Evolutionary conservation across 805 yeast species (phyloP), one percentile per base, ranked within the genome.

Genomic region (Candida corydali): DNA sequence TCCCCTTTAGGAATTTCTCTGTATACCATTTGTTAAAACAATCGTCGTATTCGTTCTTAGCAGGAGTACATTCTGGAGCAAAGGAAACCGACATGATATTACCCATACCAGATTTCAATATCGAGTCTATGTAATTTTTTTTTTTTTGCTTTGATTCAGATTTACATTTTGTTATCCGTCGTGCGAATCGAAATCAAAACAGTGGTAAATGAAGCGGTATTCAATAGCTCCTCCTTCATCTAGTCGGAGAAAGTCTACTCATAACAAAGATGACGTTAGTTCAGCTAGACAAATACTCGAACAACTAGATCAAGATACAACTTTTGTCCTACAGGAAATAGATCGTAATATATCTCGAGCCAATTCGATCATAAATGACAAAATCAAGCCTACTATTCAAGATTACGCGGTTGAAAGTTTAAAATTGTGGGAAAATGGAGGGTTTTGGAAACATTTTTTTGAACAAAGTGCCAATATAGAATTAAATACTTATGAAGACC

Each of bases 11-110:
- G 47, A 84, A 84, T 59, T 83, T 84, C 49, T 93, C 97, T 4
- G 93, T 80, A 57, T 93, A 93, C 98, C 98, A 89, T 46, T 75
- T 75, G 61, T 88, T 89, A 66, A 93, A 93, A 59, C 98, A 93
- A 52, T 80, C 83, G 55, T 93, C 98, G 54, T 93, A 93, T 51
- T 79, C 76, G 49, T 78, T 78, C 61, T 93, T 93, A 40, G 82
- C 75, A 24, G 78, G 84, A 16, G 95, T 86, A 62, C 98, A 93
- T 64, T 93, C 98, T 17, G 97, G 96, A 25, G 98, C 98, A 70
- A 93, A 85, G 42, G 96, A 87, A 8, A 57, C 67, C 5, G 95
- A 67, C 72, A 68, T 66, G 36, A 53, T 56, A 44, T 63, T 67
- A 36, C 73, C 73, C 73, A 68, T 68, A 31, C 35, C 34, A 16